phyloP scores from a whole-genome alignment of 1,284 basidiomycete genomes.

The Pisolithus thermaeus region DNA sequence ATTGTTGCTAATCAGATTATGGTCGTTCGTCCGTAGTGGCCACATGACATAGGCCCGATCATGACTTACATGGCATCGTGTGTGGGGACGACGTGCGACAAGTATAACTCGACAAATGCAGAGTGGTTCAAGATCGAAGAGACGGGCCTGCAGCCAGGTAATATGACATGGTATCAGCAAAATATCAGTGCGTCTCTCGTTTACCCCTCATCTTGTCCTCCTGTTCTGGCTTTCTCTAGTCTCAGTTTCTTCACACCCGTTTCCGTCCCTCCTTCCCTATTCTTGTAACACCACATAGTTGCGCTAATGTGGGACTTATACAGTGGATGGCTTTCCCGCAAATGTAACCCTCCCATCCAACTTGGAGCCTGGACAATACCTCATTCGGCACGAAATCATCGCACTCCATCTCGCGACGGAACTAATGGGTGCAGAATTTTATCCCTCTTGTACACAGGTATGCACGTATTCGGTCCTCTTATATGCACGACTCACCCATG shows the following conservation, averaged over 20 bases:
- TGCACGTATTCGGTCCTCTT: background rate
- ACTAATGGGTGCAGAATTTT: slow-evolving; percentile 46
- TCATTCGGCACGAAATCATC: slow-evolving; percentile 50
- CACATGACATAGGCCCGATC: slow-evolving; percentile 65
- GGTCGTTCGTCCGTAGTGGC: slow-evolving; percentile 44
- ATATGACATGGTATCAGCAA: slow-evolving; percentile 28
- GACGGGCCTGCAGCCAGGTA: slow-evolving; percentile 34
- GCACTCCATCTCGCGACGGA: slow-evolving; percentile 41
- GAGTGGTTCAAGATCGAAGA: slow-evolving; percentile 68
- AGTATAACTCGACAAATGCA: slow-evolving; percentile 52
- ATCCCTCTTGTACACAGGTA: slow-evolving; percentile 50
- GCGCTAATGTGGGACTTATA: slow-evolving; percentile 3
- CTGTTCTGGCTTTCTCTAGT: background rate
- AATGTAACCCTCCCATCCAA: slow-evolving; percentile 38
- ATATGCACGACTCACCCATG: background rate
- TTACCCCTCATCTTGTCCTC: background rate
- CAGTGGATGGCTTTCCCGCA: slow-evolving; percentile 24
- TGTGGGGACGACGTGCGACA: slow-evolving; percentile 47
- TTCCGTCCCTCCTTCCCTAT: no score
- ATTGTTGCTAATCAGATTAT: background rate
- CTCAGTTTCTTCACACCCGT: no score
- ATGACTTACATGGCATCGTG: slow-evolving; percentile 69
- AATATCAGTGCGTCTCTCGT: slow-evolving; percentile 25
- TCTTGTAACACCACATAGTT: background rate
- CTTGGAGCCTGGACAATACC: slow-evolving; percentile 42